Percentiles rank a stretch among this genome's conserved stretches.
phyloP scores from a whole-genome alignment of 208 protist species.

The Trypanosoma scelopori region DNA sequence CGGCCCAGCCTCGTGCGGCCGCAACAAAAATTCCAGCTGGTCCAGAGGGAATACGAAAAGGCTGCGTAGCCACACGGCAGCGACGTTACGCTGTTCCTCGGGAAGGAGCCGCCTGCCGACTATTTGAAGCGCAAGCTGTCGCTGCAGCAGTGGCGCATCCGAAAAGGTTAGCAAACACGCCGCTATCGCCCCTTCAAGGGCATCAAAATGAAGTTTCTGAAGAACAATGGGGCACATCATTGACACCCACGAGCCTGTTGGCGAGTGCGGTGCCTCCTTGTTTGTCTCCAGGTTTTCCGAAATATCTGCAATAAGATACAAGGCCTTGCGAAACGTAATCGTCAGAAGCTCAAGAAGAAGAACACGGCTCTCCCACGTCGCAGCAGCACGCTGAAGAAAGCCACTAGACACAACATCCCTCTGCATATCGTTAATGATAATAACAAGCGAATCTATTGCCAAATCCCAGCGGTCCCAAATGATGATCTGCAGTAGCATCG shows the following conservation, averaged over 20 bases:
- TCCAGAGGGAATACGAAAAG: slow-evolving; percentile 30
- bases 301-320: slow-evolving; percentile 22
- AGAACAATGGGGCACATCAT: neutral
- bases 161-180: slow-evolving; percentile 26
- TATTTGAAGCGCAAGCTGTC: slow-evolving; percentile 52
- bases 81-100: slow-evolving; percentile 39
- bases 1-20: slow-evolving; percentile 7
- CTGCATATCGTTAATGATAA: slow-evolving; percentile 19
- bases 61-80: slow-evolving; percentile 37
- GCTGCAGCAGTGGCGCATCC: slow-evolving; percentile 26
- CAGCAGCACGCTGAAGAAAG: slow-evolving; percentile 27
- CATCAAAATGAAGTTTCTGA: slow-evolving; percentile 16
- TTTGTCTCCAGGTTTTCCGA: neutral
- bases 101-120: slow-evolving; percentile 47
- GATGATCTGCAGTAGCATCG: slow-evolving; percentile 23
- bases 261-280: neutral
- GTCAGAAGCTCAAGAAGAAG: slow-evolving; percentile 32
- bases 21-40: slow-evolving; percentile 26
- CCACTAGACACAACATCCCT: neutral
- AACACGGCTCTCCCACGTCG: slow-evolving; percentile 32
- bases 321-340: slow-evolving; percentile 24
- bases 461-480: slow-evolving; percentile 36
- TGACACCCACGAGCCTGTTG: neutral
- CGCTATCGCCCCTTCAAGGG: slow-evolving; percentile 31
- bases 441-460: slow-evolving; percentile 20